These are phyloP conservation scores for Jatropha curcas DNA, from an alignment of 345 rosid genomes.

Conservation along the genomic window DNA sequence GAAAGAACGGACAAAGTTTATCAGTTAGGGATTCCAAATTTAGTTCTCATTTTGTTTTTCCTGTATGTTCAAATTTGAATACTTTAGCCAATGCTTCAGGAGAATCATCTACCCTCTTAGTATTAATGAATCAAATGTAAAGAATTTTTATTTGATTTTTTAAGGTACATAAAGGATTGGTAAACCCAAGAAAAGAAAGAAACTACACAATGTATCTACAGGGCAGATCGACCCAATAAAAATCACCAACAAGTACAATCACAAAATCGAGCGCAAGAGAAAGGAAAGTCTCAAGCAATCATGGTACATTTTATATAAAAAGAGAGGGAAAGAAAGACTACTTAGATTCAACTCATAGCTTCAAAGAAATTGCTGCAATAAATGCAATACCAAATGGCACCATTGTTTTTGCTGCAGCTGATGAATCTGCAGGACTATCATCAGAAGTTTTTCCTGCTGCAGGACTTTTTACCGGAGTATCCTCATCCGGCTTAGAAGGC, in stretches of 20 bases:
- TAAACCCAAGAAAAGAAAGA: neutral
- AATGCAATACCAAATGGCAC: slow-evolving; percentile 24
- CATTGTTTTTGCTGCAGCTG: slow-evolving; percentile 33
- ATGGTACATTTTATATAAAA: slow-evolving; percentile 1
- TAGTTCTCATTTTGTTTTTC: too few species aligned
- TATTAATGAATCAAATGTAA: neutral
- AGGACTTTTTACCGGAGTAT: slow-evolving; percentile 41
- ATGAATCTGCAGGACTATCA: slow-evolving; percentile 33
- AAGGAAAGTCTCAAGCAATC: neutral
- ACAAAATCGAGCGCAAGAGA: neutral
- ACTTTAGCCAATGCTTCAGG: too few species aligned
- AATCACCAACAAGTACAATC: neutral
- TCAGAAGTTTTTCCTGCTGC: slow-evolving; percentile 42
- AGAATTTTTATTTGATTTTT: neutral
- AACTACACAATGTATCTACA: neutral
- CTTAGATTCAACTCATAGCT: slow-evolving; percentile 35
- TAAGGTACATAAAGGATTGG: neutral
- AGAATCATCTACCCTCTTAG: too few species aligned
- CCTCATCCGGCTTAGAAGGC: slow-evolving; percentile 52
- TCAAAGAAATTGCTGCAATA: slow-evolving; percentile 35
- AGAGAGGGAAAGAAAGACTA: neutral
- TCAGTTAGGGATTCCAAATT: neutral
- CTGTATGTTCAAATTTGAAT: too few species aligned
- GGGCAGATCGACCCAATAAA: neutral
- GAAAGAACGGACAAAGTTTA: neutral